Conservation (phyloP, 768 basidiomycete genomes). For the Leccinum variicolor region DNA sequence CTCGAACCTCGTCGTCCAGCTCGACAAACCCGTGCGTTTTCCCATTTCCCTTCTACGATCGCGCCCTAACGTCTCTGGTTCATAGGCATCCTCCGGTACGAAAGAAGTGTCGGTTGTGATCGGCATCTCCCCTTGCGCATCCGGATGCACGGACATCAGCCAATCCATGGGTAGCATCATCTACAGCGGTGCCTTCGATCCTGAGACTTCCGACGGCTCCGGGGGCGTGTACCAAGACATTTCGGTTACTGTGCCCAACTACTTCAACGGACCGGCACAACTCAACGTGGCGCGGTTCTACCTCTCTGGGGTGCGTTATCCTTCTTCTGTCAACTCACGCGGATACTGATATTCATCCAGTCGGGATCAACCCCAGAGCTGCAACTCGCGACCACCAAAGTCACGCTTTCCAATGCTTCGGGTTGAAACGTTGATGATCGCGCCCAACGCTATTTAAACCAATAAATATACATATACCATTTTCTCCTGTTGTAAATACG, state of each 20-base stretch:
- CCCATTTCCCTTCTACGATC: background rate
- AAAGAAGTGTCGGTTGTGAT: slow-evolving; percentile 10
- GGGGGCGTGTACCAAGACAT: slow-evolving; percentile 1
- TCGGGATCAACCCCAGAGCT: background rate
- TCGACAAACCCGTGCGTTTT: slow-evolving; percentile 40
- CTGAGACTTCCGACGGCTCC: background rate
- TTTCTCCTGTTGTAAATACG: background rate
- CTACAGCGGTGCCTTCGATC: background rate
- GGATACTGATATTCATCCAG: background rate
- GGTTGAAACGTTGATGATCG: background rate
- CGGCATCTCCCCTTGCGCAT: background rate
- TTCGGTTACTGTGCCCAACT: background rate
- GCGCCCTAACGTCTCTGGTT: background rate
- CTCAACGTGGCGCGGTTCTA: background rate
- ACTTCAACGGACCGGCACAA: background rate
- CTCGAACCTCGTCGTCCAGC: slow-evolving; percentile 31
- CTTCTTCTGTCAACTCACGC: background rate
- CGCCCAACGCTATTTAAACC: background rate
- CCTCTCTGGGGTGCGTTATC: slow-evolving; percentile 2
- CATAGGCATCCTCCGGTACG: background rate
- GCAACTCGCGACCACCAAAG: background rate
- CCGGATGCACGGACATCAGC: background rate
- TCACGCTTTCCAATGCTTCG: accelerated
- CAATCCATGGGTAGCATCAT: background rate
- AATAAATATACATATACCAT: background rate